Evolutionary conservation across 2,329 filamentous ascomycete species (phyloP), one percentile per base, ranked within the genome.

Genomic region (Pyrenophora teres): DNA sequence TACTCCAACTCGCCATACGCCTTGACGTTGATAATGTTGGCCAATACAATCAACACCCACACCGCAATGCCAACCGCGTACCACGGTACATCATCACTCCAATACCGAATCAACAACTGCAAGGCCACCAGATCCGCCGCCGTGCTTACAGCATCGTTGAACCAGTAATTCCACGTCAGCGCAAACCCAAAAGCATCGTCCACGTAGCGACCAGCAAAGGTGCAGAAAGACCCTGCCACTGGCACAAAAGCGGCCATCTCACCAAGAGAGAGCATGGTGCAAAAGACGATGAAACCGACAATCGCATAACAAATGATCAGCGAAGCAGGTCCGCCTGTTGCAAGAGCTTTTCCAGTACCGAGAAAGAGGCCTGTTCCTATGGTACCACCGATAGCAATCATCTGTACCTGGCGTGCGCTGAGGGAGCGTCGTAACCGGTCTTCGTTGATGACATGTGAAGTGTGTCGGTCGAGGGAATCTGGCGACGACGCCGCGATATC

Each of bases 341-440:
- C 69, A 7, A 85, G 72, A 18, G 82, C 81, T 56, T 74, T 72
- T 52, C 82, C 82, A 12, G 81, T 83, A 50, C 82, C 81, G 59
- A 85, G 80, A 63, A 85, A 84, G 67, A 85, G 80, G 62, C 82
- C 82, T 56, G 82, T 83, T 60, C 82, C 82, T 52, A 85, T 85
- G 9, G 81, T 82, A 47, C 82, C 82, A 56, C 82, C 82, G 13
- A 84, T 83, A 46, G 82, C 81, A 65, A 85, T 84, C 82, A 85
- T 84, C 67, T 85, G 80, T 45, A 85, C 73, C 64, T 85, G 83
- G 46, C 83, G 77, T 37, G 75, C 61, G 9, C 57, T 62, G 13
- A 69, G 62, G 7, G 63, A 61, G 42, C 65, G 63, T 15, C 60
- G 59, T 16, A 67, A 42, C 19, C 58, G 59, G 47, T 67, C 65